phyloP scores from a whole-genome alignment of 129 eudicot species.

The Solidago caesia region DNA sequence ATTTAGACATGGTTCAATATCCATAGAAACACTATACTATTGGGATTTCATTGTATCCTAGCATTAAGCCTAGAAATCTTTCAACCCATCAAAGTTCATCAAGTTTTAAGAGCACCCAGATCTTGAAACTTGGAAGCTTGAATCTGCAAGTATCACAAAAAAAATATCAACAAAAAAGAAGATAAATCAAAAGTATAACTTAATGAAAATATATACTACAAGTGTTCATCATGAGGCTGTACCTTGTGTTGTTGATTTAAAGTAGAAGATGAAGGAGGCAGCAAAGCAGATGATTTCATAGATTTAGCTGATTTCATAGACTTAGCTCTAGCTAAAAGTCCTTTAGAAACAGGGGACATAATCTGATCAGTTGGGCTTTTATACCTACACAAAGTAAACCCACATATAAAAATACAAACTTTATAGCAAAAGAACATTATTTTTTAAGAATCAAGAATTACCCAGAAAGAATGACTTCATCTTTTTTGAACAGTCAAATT shows the following conservation, averaged over 20 bases:
- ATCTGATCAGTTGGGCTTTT: slow-evolving; percentile 84
- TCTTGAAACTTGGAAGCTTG: slow-evolving; percentile 37
- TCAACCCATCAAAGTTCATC: slow-evolving; percentile 19
- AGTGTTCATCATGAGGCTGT: slow-evolving; percentile 17
- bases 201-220: not conserved
- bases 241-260: slow-evolving; percentile 43
- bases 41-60: too few relatives aligned
- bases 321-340: slow-evolving; percentile 72
- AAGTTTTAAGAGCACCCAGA: slow-evolving; percentile 26
- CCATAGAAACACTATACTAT: not conserved
- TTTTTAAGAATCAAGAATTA: not conserved
- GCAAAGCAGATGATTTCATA: slow-evolving; percentile 35
- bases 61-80: not conserved
- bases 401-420: not conserved
- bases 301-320: not conserved
- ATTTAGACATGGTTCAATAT: not conserved
- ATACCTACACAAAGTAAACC: slow-evolving; percentile 42
- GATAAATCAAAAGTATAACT: not conserved
- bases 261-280: slow-evolving; percentile 22
- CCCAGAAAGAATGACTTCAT: not conserved
- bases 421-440: not conserved
- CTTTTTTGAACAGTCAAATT: too few relatives aligned
- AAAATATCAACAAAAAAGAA: not conserved
- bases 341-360: slow-evolving; percentile 76
- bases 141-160: slow-evolving; percentile 28